These are phyloP conservation scores for Fagopyrum esculentum DNA, from an alignment of 148 eudicot species.

Conservation along the genomic window DNA sequence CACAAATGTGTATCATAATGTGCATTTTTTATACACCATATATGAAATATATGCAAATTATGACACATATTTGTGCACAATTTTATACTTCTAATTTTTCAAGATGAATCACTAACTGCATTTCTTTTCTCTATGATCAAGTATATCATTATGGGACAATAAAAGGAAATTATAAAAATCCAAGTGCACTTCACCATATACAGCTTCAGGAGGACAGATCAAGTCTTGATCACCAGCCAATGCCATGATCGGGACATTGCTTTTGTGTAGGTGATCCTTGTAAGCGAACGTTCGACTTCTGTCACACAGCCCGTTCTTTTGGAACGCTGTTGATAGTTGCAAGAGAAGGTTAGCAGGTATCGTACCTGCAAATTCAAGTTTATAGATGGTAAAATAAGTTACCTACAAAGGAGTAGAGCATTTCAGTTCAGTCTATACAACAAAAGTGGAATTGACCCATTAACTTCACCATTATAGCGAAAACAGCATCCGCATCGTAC, in stretches of 20 bases:
- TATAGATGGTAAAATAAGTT: not conserved
- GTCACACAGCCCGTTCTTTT: constrained; percentile 47
- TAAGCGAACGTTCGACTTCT: constrained; percentile 49
- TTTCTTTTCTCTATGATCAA: too few species aligned
- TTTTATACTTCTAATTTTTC: too few species aligned
- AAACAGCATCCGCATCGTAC: too few species aligned
- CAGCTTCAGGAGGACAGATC: constrained; percentile 78
- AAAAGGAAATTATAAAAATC: not conserved
- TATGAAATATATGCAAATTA: too few species aligned
- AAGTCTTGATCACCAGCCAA: constrained; percentile 63
- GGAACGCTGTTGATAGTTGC: constrained; percentile 59
- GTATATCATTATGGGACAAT: too few species aligned
- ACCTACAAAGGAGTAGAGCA: not conserved
- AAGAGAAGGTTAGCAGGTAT: constrained; percentile 60
- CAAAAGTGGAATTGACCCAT: not conserved
- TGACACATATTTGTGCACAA: too few species aligned
- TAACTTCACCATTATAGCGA: not conserved
- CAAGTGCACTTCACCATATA: constrained; percentile 37
- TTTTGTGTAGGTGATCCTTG: constrained; percentile 57
- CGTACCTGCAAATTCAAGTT: constrained; percentile 33
- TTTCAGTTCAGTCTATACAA: not conserved
- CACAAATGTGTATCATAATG: too few species aligned
- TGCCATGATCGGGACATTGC: constrained; percentile 48
- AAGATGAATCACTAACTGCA: too few species aligned
- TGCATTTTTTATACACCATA: too few species aligned